Percentiles rank a stretch among this genome's conserved stretches.
phyloP scores from a whole-genome alignment of 768 basidiomycete genomes.

The Tubosaeta sp. region DNA sequence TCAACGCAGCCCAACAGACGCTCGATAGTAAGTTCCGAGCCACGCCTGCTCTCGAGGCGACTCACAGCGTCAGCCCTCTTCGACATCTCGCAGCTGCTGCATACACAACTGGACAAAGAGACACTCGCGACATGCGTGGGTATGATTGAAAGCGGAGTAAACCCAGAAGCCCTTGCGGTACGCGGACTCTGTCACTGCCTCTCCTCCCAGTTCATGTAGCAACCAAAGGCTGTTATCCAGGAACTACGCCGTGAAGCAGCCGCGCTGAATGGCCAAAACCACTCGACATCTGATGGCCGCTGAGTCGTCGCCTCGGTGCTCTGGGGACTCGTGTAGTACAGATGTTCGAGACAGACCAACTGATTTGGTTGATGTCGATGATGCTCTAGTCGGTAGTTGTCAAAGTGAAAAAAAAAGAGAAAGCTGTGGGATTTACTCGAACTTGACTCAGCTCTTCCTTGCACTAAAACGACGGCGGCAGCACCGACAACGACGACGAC shows the following conservation, averaged over 20 bases:
- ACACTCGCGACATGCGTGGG: slow-evolving; percentile 88
- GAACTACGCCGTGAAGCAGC: slow-evolving; percentile 74
- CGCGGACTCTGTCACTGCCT: slow-evolving; percentile 20
- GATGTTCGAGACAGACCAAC: slow-evolving; percentile 12
- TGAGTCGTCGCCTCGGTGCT: slow-evolving; percentile 1
- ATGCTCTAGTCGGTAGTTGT: slow-evolving; percentile 17
- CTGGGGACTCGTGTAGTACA: slow-evolving; percentile 2
- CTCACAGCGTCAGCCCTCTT: slow-evolving; percentile 55
- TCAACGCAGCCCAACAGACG: slow-evolving; percentile 63
- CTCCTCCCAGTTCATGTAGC: slow-evolving; percentile 3
- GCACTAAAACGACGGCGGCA: slow-evolving; percentile 7
- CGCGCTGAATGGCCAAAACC: slow-evolving; percentile 29
- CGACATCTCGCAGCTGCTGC: slow-evolving; percentile 84
- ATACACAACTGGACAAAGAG: slow-evolving; percentile 85
- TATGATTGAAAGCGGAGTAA: slow-evolving; percentile 90
- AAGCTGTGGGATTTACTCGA: slow-evolving; percentile 13
- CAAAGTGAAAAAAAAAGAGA: background rate
- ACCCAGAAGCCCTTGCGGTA: slow-evolving; percentile 89
- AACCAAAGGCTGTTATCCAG: slow-evolving; percentile 70
- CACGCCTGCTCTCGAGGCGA: slow-evolving; percentile 1
- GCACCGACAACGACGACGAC: slow-evolving; percentile 5
- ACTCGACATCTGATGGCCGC: slow-evolving; percentile 22
- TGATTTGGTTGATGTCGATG: slow-evolving; percentile 15
- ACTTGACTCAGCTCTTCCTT: background rate
- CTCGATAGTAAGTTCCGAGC: slow-evolving; percentile 54